Evolutionary conservation across 176 grass and related monocot species (phyloP).

Genomic region (Paspalum vaginatum): DNA sequence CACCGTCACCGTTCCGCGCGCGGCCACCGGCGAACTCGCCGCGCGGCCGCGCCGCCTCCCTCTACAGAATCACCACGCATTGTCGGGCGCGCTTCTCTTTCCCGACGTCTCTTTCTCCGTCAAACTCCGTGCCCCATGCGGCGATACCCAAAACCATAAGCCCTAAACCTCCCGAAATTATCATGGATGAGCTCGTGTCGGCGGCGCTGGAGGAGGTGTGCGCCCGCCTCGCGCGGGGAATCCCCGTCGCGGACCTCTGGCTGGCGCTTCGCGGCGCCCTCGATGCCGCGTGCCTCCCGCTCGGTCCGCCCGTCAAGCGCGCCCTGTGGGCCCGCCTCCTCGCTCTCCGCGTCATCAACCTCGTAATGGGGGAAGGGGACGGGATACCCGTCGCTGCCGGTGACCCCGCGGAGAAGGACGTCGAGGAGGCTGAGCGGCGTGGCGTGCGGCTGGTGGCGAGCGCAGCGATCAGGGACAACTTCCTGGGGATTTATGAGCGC

Average conservation of each 20-base stretch:
- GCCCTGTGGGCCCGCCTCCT: conserved; percentile 73
- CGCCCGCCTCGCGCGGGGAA: conserved; percentile 51
- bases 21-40: conserved; percentile 32
- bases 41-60: background rate
- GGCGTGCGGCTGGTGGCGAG: conserved; percentile 58
- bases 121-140: background rate
- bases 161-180: background rate
- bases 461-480: conserved; percentile 70
- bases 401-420: conserved; percentile 54
- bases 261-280: conserved; percentile 44
- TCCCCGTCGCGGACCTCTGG: conserved; percentile 61
- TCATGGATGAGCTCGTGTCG: conserved; percentile 78
- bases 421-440: conserved; percentile 64
- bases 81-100: background rate
- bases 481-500: conserved; percentile 84
- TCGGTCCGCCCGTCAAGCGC: conserved; percentile 48
- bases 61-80: background rate
- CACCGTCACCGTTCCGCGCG: background rate
- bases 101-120: background rate
- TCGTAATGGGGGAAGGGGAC: conserved; percentile 48
- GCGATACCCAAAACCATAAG: background rate
- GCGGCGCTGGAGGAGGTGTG: conserved; percentile 86
- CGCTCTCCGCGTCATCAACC: conserved; percentile 55
- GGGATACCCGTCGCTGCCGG: conserved; percentile 47
- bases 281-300: conserved; percentile 52